Evolutionary conservation across 176 grass and related monocot genomes (phyloP).

Genomic region (Musa acuminata): DNA sequence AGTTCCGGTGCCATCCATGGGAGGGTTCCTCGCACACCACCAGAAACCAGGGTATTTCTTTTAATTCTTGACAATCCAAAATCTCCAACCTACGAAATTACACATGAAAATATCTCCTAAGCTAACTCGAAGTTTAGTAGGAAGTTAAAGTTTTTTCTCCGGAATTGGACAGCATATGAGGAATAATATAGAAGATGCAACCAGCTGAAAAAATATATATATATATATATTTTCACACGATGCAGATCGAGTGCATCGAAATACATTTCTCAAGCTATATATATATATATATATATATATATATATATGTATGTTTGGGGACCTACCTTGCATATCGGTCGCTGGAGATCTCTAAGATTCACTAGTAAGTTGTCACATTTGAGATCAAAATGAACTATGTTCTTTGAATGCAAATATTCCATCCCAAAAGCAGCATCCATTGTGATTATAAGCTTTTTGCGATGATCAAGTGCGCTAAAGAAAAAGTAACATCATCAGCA

Average conservation of each 20-base stretch:
- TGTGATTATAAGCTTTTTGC: constrained; percentile 83
- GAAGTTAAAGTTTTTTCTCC: too few relatives aligned
- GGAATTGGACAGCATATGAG: too few relatives aligned
- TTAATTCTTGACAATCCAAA: constrained; percentile 99
- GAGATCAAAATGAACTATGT: constrained; percentile 97
- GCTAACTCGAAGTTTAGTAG: too few relatives aligned
- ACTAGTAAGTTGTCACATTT: constrained; percentile 96
- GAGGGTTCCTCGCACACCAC: constrained; percentile 92
- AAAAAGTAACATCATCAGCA: constrained; percentile 27
- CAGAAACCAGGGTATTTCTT: constrained; percentile 91
- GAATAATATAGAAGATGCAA: neutral
- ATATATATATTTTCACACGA: neutral
- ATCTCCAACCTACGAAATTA: constrained; percentile 65
- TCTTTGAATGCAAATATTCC: constrained; percentile 98
- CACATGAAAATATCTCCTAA: too few relatives aligned
- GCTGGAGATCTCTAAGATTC: constrained; percentile 81
- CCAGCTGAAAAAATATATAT: neutral
- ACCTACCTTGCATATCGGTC: constrained; percentile 98
- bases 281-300: too few relatives aligned
- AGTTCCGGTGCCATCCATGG: constrained; percentile 99
- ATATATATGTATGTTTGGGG: constrained; percentile 5
- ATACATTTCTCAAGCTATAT: neutral
- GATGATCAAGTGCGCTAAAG: constrained; percentile 64
- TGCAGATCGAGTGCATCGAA: neutral
- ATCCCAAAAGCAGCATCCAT: constrained; percentile 99